Conservation (phyloP, 805 yeast genomes). For the Candida arabinofermentans region DNA sequence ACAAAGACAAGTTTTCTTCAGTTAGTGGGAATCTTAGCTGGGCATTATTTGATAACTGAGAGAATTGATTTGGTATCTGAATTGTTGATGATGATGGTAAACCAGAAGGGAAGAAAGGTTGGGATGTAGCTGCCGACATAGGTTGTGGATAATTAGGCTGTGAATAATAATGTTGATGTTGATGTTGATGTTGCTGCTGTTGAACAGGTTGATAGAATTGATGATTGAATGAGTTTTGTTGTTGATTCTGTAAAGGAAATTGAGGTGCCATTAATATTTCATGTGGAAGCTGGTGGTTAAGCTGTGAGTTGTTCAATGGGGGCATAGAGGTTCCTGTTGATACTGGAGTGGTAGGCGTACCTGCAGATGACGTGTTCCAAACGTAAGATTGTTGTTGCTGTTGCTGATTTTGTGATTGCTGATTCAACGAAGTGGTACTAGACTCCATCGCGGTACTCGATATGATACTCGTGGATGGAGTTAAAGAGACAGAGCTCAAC, state of each 20-base stretch:
- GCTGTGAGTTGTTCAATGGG: too few relatives aligned
- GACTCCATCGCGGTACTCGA: conserved; percentile 4
- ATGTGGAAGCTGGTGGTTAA: not conserved
- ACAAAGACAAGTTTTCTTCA: conserved; percentile 34
- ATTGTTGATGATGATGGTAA: not conserved
- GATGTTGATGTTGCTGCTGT: conserved; percentile 5
- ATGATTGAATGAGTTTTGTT: not conserved
- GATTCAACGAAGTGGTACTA: not conserved
- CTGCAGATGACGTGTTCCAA: conserved; percentile 1
- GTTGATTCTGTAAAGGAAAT: not conserved
- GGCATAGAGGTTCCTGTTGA: not conserved
- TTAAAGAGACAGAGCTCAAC: conserved; percentile 6
- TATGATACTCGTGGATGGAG: conserved; percentile 3
- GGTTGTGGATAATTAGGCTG: not conserved
- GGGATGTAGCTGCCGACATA: conserved; percentile 1
- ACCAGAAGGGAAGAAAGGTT: not conserved
- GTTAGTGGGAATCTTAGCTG: conserved; percentile 27
- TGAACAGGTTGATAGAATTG: conserved; percentile 1
- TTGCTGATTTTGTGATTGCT: conserved; percentile 3
- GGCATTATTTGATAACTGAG: not conserved
- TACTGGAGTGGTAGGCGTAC: not conserved
- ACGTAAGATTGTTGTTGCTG: not conserved
- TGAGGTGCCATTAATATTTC: not conserved
- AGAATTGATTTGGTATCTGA: not conserved
- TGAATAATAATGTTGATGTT: not conserved